Percentiles rank a stretch among this genome's conserved stretches.
These are phyloP conservation scores for Populus simonii DNA, from an alignment of 345 rosid genomes.

Conservation along the genomic window DNA sequence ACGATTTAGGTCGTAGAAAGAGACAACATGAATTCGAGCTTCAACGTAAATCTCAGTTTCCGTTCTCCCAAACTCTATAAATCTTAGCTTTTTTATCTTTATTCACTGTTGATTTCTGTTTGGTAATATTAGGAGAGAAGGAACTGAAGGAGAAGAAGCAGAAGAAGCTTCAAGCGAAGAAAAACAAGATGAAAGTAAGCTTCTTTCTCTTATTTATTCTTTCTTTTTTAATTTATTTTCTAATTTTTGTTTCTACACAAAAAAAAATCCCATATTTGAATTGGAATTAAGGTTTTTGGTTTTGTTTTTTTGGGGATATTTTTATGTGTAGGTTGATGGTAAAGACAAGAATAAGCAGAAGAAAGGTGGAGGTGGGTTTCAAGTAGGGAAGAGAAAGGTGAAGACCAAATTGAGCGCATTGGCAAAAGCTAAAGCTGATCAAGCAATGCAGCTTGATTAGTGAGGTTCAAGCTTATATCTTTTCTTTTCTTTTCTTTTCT, in stretches of 20 bases:
- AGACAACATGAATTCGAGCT: constrained; percentile 84
- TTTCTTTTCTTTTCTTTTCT: background rate
- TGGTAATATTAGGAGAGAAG: constrained; percentile 60
- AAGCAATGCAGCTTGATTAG: constrained; percentile 93
- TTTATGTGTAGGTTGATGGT: constrained; percentile 59
- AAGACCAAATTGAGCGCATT: constrained; percentile 75
- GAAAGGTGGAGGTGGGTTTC: constrained; percentile 64
- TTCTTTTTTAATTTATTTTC: background rate
- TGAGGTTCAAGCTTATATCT: constrained; percentile 29
- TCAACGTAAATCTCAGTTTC: constrained; percentile 38
- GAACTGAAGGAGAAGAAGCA: constrained; percentile 57
- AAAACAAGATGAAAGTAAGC: constrained; percentile 87
- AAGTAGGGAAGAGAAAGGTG: constrained; percentile 79
- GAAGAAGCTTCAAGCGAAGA: constrained; percentile 76
- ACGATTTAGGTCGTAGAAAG: constrained; percentile 71
- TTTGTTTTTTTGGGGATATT: background rate
- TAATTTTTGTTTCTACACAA: background rate
- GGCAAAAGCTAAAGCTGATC: constrained; percentile 85
- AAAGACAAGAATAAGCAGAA: constrained; percentile 55
- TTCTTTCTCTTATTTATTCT: background rate
- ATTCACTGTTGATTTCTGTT: background rate
- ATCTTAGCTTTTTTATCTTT: background rate
- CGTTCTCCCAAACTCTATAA: background rate
- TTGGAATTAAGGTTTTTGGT: constrained; percentile 1
- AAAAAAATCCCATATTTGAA: background rate